phyloP scores from a whole-genome alignment of 2,329 filamentous ascomycete genomes.

The Coniella lustricola region DNA sequence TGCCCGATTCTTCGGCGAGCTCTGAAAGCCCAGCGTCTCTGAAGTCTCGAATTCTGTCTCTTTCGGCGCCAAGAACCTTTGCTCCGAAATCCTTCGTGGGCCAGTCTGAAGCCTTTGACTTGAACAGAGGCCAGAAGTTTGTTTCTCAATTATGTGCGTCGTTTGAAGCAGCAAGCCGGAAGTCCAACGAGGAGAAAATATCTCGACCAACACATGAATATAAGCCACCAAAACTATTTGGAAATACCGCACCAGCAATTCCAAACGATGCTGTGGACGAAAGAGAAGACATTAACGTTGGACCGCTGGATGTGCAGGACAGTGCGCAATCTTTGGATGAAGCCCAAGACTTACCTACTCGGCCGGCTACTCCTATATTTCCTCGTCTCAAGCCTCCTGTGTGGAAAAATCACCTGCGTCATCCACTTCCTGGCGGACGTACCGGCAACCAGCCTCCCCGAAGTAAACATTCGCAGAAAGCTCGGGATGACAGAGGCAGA shows the following conservation, averaged over 20 bases:
- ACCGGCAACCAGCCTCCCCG: neutral
- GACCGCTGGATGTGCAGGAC: neutral
- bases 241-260: neutral
- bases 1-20: too few relatives aligned
- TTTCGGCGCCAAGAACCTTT: too few relatives aligned
- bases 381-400: conserved; percentile 3
- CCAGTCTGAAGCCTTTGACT: too few relatives aligned
- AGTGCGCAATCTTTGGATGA: neutral
- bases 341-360: neutral
- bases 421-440: neutral
- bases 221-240: too few relatives aligned
- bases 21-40: too few relatives aligned
- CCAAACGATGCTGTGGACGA: neutral
- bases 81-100: too few relatives aligned
- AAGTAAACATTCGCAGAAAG: neutral
- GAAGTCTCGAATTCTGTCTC: too few relatives aligned
- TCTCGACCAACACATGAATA: neutral
- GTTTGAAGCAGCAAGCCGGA: neutral
- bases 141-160: neutral
- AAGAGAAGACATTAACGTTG: neutral
- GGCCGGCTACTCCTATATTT: neutral
- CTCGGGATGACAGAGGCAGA: neutral
- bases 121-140: too few relatives aligned
- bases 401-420: neutral
- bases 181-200: neutral